Conservation (phyloP, 768 basidiomycete genomes). For the Pleurotus eryngii region DNA sequence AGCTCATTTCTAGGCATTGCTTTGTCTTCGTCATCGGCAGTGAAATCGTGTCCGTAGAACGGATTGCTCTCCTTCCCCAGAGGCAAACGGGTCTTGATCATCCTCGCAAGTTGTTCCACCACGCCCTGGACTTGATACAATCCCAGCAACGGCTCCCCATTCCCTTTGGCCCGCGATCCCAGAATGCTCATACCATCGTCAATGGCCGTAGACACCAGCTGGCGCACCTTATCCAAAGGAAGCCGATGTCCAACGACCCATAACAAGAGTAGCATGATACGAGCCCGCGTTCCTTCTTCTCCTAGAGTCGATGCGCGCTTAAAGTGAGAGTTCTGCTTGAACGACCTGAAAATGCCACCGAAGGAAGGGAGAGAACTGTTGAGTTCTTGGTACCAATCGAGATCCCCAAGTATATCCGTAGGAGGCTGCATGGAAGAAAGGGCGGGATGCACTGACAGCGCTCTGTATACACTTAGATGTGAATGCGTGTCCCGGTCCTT, state of each 20-base stretch:
- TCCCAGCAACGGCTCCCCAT: constrained; percentile 7
- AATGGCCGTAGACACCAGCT: constrained; percentile 16
- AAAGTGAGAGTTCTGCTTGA: constrained; percentile 17
- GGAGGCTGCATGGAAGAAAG: constrained; percentile 17
- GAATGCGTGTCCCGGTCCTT: constrained; percentile 13
- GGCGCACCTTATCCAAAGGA: constrained; percentile 12
- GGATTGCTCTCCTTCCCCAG: constrained; percentile 15
- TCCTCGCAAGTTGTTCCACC: constrained; percentile 13
- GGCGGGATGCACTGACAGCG: constrained; percentile 17
- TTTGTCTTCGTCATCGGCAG: constrained; percentile 16
- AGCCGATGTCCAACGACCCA: constrained; percentile 21
- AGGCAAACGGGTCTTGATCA: constrained; percentile 18
- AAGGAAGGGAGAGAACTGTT: background rate
- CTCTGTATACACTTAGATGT: constrained; percentile 15
- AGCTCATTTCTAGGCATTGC: constrained; percentile 15
- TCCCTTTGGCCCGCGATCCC: background rate
- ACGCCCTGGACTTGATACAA: constrained; percentile 11
- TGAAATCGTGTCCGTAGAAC: constrained; percentile 16
- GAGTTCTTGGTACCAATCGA: constrained; percentile 13
- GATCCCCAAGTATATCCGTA: constrained; percentile 14
- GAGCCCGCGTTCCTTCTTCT: constrained; percentile 14
- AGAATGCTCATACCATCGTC: constrained; percentile 13
- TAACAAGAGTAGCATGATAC: constrained; percentile 19
- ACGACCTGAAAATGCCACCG: background rate
- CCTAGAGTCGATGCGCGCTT: constrained; percentile 13